Evolutionary conservation across 768 basidiomycete genomes (phyloP).

Genomic region (Boletus rex-veris): DNA sequence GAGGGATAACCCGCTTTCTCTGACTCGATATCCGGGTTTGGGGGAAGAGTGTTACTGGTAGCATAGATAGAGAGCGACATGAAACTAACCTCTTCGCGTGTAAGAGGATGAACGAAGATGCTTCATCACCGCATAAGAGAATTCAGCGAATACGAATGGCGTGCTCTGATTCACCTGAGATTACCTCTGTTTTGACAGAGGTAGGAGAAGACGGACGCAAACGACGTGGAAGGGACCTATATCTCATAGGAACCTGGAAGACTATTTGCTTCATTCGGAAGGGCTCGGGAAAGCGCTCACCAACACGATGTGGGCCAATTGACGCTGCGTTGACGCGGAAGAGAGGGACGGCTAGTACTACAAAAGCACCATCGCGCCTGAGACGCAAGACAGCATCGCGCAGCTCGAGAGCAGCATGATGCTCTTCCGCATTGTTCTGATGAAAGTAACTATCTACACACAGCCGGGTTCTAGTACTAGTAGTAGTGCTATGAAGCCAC

Average conservation of each 20-base stretch:
- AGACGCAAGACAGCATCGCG: constrained; percentile 70
- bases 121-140: constrained; percentile 34
- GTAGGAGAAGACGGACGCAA: constrained; percentile 74
- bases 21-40: constrained; percentile 22
- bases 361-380: constrained; percentile 71
- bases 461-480: too few relatives aligned
- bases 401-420: constrained; percentile 61
- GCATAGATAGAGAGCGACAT: background rate
- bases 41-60: background rate
- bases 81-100: constrained; percentile 58
- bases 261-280: background rate
- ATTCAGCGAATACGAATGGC: background rate
- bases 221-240: constrained; percentile 75
- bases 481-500: too few relatives aligned
- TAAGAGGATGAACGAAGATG: constrained; percentile 71
- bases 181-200: constrained; percentile 63
- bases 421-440: constrained; percentile 59
- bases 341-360: constrained; percentile 75
- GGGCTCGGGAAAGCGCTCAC: constrained; percentile 36
- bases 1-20: constrained; percentile 40
- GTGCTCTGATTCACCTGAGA: constrained; percentile 49
- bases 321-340: constrained; percentile 67
- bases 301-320: constrained; percentile 73
- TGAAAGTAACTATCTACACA: constrained; percentile 73
- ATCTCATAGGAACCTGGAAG: constrained; percentile 72